Evolutionary conservation across 768 basidiomycete genomes (phyloP).

Genomic region (Kwoniella sp.): DNA sequence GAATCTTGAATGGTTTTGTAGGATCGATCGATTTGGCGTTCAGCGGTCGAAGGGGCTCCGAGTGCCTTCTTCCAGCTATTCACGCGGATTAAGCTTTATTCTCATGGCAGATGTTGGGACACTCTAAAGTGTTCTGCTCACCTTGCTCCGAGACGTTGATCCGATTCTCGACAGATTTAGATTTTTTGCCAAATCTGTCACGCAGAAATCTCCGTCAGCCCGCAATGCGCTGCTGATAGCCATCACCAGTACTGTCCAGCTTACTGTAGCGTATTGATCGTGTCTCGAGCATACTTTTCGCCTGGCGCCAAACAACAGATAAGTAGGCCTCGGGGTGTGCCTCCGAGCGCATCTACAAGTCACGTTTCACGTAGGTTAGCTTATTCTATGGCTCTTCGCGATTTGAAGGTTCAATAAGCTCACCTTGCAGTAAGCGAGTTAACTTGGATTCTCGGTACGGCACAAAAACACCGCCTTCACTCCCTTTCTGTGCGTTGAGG

Average conservation of each 20-base stretch:
- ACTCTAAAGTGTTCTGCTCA: slow-evolving; percentile 1
- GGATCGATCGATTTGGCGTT: not conserved
- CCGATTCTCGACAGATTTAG: slow-evolving; percentile 83
- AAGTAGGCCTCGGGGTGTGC: slow-evolving; percentile 73
- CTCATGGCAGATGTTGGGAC: too few relatives aligned
- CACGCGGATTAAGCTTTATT: not conserved
- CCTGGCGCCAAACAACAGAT: slow-evolving; percentile 88
- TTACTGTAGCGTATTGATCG: slow-evolving; percentile 87
- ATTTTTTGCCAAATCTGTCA: slow-evolving; percentile 75
- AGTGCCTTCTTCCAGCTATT: slow-evolving; percentile 6
- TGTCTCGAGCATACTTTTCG: slow-evolving; percentile 77
- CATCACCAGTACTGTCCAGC: slow-evolving; percentile 28
- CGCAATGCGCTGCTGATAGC: not conserved
- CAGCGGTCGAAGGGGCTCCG: slow-evolving; percentile 3
- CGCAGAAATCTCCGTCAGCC: not conserved
- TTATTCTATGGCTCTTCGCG: too few relatives aligned
- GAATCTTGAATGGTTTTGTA: slow-evolving; percentile 7
- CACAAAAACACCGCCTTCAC: slow-evolving; percentile 60
- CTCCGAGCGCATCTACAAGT: slow-evolving; percentile 71
- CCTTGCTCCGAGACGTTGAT: slow-evolving; percentile 77
- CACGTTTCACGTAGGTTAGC: too few relatives aligned
- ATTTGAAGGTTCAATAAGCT: too few relatives aligned
- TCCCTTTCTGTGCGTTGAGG: slow-evolving; percentile 15
- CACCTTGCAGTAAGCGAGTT: slow-evolving; percentile 76
- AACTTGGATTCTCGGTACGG: slow-evolving; percentile 89